phyloP scores from a whole-genome alignment of 1,139 yeast genomes.

The Yamadazyma pseudoaaseri region DNA sequence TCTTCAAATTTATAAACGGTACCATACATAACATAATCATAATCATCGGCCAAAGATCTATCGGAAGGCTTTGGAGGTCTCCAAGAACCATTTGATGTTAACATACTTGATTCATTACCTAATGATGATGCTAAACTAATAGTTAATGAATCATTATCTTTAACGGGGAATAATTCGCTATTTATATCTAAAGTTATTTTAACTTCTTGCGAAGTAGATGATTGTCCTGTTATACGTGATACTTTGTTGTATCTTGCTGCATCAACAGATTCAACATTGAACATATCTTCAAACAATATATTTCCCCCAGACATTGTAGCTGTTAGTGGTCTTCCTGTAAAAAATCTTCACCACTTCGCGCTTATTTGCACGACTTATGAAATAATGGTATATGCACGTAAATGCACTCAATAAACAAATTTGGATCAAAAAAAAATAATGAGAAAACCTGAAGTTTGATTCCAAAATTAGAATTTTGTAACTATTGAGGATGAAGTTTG shows the following conservation, averaged over 20 bases:
- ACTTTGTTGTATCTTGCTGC: constrained; percentile 92
- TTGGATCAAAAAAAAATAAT: neutral
- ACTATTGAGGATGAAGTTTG: constrained; percentile 1
- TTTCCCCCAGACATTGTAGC: constrained; percentile 54
- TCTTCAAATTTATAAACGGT: constrained; percentile 97
- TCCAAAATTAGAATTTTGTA: constrained; percentile 4
- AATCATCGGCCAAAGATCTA: constrained; percentile 88
- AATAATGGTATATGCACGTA: neutral
- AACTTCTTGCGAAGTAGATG: constrained; percentile 81
- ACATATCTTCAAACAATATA: constrained; percentile 90
- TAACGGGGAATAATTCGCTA: constrained; percentile 87
- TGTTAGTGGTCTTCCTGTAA: constrained; percentile 1
- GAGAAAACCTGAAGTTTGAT: neutral
- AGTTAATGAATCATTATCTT: constrained; percentile 77
- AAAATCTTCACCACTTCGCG: neutral
- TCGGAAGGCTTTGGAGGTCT: constrained; percentile 87
- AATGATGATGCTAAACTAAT: constrained; percentile 81
- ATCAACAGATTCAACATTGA: constrained; percentile 82
- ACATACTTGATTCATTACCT: constrained; percentile 55
- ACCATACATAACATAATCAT: constrained; percentile 98
- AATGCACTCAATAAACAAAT: no score
- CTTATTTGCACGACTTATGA: neutral
- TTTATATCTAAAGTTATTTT: constrained; percentile 89
- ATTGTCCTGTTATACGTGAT: constrained; percentile 81
- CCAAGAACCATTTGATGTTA: constrained; percentile 76